These are phyloP conservation scores for Azolla pinnata DNA, from an alignment of 75 land plant genomes.

Conservation along the genomic window DNA sequence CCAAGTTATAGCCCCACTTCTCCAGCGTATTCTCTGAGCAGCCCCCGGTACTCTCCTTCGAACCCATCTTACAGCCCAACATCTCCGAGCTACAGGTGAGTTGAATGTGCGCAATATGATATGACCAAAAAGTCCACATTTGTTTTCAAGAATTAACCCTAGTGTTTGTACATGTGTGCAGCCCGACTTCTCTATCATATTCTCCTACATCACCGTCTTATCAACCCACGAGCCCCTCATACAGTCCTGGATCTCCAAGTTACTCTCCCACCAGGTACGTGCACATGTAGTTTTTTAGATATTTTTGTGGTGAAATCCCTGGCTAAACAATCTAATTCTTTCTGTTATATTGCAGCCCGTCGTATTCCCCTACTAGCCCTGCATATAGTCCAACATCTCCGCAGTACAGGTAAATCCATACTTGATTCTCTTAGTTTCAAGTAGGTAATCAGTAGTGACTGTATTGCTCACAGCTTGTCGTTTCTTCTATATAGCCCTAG, in stretches of 20 bases:
- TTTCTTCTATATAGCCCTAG: constrained; percentile 49
- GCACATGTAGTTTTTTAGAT: too few species aligned
- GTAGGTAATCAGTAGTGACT: too few species aligned
- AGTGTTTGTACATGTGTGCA: constrained; percentile 35
- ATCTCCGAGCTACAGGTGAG: constrained; percentile 77
- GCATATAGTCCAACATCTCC: constrained; percentile 90
- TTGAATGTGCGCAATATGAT: too few species aligned
- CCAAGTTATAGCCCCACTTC: constrained; percentile 70
- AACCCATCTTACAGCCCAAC: constrained; percentile 62
- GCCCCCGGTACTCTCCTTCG: constrained; percentile 60
- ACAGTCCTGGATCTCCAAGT: constrained; percentile 43
- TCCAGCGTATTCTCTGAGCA: constrained; percentile 71
- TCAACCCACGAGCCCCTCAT: constrained; percentile 69
- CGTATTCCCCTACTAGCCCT: constrained; percentile 57
- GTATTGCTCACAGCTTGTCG: too few species aligned
- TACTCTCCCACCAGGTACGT: constrained; percentile 67
- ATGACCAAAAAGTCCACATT: too few species aligned
- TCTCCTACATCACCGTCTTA: constrained; percentile 96
- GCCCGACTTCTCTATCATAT: constrained; percentile 92
- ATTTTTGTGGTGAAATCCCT: too few species aligned
- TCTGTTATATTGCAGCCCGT: constrained; percentile 43
- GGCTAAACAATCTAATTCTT: not conserved
- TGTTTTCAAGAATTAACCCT: too few species aligned
- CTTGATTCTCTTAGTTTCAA: not conserved
- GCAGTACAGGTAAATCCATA: constrained; percentile 3